Percentiles rank a stretch among this genome's conserved stretches.
phyloP scores from a whole-genome alignment of 345 rosid species.

The Citrus mangshanensis region DNA sequence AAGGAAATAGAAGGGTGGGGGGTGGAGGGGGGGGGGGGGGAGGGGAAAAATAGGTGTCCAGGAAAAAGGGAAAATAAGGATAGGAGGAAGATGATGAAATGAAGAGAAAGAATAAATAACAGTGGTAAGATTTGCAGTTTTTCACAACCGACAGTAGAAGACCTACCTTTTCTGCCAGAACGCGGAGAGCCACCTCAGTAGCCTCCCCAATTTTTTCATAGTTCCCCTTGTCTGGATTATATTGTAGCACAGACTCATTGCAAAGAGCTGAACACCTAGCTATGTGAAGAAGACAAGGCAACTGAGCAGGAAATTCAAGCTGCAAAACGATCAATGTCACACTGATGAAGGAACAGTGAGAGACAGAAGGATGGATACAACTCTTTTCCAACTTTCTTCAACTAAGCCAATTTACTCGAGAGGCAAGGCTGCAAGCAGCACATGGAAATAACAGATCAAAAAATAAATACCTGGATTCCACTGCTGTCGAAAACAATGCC shows the following conservation, averaged over 20 bases:
- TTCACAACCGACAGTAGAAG: conserved; percentile 1
- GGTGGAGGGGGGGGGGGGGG: background rate
- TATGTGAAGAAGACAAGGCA: conserved; percentile 88
- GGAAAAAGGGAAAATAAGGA: background rate
- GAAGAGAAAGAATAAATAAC: background rate
- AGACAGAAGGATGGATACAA: background rate
- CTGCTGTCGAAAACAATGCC: conserved; percentile 69
- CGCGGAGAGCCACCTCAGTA: conserved; percentile 98
- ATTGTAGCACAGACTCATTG: conserved; percentile 91
- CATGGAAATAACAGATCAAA: background rate
- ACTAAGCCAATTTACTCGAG: background rate
- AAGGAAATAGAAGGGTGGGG: background rate
- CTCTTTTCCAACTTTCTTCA: background rate
- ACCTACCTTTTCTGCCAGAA: conserved; percentile 90
- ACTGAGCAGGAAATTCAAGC: conserved; percentile 90
- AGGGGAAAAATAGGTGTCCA: background rate
- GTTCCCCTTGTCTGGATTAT: conserved; percentile 86
- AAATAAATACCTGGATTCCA: conserved; percentile 60
- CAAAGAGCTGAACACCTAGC: conserved; percentile 98
- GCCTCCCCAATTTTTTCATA: conserved; percentile 98
- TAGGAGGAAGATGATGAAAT: background rate
- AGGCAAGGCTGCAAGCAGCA: background rate
- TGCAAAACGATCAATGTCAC: conserved; percentile 37
- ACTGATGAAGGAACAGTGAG: conserved; percentile 1
- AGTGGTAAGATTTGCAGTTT: background rate